Evolutionary conservation across 2,329 filamentous ascomycete genomes (phyloP).

Genomic region (Claviceps sp.): DNA sequence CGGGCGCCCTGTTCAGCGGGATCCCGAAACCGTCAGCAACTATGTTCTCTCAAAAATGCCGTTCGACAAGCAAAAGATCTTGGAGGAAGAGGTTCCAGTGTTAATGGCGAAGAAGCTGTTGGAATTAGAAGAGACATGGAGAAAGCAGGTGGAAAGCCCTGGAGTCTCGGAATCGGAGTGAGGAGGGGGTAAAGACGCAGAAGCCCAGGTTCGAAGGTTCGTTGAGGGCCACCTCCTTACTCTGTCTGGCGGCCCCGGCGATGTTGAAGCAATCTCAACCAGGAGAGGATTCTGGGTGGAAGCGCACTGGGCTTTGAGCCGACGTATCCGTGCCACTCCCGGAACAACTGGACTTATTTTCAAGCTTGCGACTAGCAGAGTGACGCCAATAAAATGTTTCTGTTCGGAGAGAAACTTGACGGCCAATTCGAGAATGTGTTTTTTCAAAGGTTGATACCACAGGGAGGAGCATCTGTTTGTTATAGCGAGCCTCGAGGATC

Average conservation of each 20-base stretch:
- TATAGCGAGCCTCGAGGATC: too few relatives aligned
- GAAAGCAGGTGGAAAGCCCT: too few relatives aligned
- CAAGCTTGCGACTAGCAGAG: too few relatives aligned
- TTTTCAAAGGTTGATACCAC: too few relatives aligned
- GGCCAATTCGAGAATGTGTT: too few relatives aligned
- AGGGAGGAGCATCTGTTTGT: too few relatives aligned
- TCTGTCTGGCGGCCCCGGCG: not conserved
- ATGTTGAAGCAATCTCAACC: not conserved
- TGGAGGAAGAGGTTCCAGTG: conserved; percentile 39
- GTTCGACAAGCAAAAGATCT: conserved; percentile 30
- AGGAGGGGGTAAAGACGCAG: conserved; percentile 9
- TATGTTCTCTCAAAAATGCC: conserved; percentile 67
- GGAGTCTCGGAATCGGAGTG: conserved; percentile 26
- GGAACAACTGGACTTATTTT: not conserved
- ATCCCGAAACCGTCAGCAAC: conserved; percentile 51
- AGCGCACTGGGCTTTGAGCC: not conserved
- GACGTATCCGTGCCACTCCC: not conserved
- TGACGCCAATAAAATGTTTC: too few relatives aligned
- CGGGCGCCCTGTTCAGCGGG: conserved; percentile 61
- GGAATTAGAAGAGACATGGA: conserved; percentile 11
- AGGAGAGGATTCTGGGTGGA: not conserved
- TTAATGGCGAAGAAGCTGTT: conserved; percentile 36
- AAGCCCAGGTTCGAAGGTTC: not conserved
- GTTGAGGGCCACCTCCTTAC: not conserved
- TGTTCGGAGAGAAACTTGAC: too few relatives aligned